Conservation (phyloP, 2,329 filamentous ascomycete species). For the Clarireedia hainanense region DNA sequence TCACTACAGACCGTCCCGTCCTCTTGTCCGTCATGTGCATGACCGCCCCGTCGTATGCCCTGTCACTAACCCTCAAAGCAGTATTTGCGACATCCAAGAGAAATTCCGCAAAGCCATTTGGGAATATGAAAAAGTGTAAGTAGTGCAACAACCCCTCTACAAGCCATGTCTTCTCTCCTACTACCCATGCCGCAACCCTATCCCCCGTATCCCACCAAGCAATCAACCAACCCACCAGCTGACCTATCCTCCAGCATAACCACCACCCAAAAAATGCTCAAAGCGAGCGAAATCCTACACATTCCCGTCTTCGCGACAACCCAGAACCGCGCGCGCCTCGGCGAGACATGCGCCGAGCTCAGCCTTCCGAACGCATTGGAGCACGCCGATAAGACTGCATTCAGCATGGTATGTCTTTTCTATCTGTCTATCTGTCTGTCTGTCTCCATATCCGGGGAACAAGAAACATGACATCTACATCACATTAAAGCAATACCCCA, state of each 20-base stretch:
- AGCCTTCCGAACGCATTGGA: slow-evolving; percentile 42
- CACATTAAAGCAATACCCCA: no score
- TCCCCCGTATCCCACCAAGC: no score
- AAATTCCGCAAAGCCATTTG: slow-evolving; percentile 79
- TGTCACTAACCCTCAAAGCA: slow-evolving; percentile 31
- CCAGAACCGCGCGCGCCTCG: slow-evolving; percentile 71
- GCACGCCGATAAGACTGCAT: slow-evolving; percentile 77
- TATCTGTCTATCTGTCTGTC: not conserved
- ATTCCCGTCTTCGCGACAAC: slow-evolving; percentile 83
- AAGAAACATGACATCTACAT: no score
- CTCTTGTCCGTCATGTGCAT: slow-evolving; percentile 14
- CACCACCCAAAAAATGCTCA: slow-evolving; percentile 62
- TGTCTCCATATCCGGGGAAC: not conserved
- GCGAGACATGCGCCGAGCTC: slow-evolving; percentile 70
- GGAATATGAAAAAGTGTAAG: slow-evolving; percentile 75
- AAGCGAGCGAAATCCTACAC: slow-evolving; percentile 53
- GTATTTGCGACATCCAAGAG: slow-evolving; percentile 91
- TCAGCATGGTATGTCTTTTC: slow-evolving; percentile 57
- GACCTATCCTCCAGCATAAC: slow-evolving; percentile 43
- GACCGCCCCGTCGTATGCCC: not conserved
- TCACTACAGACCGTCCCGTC: slow-evolving; percentile 15
- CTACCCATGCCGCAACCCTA: no score
- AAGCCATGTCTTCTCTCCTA: not conserved
- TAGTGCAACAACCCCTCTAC: slow-evolving; percentile 2
- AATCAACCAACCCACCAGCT: not conserved